These are phyloP conservation scores for Angophora floribunda DNA, from an alignment of 345 rosid species.

Conservation along the genomic window DNA sequence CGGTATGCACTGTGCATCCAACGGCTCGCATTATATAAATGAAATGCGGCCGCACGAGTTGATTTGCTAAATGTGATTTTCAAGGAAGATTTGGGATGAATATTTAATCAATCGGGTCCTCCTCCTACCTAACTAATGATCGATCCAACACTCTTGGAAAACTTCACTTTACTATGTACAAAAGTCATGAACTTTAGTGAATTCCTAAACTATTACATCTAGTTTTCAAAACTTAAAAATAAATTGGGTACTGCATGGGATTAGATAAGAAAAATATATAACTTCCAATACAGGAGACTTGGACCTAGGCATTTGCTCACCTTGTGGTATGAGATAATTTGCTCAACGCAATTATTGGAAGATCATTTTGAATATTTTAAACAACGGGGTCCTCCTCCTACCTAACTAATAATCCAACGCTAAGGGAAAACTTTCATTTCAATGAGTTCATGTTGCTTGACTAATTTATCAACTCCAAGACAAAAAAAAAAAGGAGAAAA, in stretches of 20 bases:
- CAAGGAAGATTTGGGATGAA: not conserved
- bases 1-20: not conserved
- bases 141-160: not conserved
- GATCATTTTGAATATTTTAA: not conserved
- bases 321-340: too few species aligned
- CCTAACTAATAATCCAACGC: not conserved
- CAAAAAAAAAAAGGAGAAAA: fast-evolving
- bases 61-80: not conserved
- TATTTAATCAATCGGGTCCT: not conserved
- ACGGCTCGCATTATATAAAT: not conserved
- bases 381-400: not conserved
- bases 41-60: not conserved
- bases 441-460: not conserved
- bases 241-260: too few species aligned
- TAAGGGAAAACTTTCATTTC: not conserved
- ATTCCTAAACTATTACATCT: too few species aligned
- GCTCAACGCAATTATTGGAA: too few species aligned
- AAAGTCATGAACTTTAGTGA: too few species aligned
- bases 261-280: too few species aligned
- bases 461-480: not conserved
- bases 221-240: too few species aligned
- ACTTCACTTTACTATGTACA: not conserved
- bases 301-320: too few species aligned
- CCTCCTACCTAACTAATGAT: not conserved
- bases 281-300: too few species aligned